Evolutionary conservation across 2,329 filamentous ascomycete genomes (phyloP).

Genomic region (Xylariales sp.): DNA sequence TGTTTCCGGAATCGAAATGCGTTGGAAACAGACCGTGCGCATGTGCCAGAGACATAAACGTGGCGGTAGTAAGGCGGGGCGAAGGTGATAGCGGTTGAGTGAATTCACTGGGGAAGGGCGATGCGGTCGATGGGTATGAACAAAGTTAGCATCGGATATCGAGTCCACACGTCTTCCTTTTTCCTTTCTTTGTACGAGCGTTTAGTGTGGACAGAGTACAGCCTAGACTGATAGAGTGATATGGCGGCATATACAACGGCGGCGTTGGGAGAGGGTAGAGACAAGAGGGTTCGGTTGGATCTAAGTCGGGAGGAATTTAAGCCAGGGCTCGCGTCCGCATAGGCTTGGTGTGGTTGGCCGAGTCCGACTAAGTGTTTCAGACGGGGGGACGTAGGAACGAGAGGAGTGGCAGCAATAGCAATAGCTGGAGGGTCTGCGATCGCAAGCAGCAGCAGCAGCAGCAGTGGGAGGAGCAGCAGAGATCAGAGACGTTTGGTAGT

Average conservation of each 20-base stretch:
- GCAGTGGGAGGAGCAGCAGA: not conserved
- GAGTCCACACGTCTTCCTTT: not conserved
- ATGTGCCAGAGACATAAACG: conserved; percentile 27
- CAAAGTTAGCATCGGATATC: not conserved
- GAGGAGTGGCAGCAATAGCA: conserved; percentile 21
- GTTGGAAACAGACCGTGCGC: conserved; percentile 24
- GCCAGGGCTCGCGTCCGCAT: conserved; percentile 32
- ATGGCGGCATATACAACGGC: conserved; percentile 4
- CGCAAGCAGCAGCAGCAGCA: conserved; percentile 12
- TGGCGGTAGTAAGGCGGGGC: conserved; percentile 3
- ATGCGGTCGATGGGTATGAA: conserved; percentile 9
- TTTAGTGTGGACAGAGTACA: conserved; percentile 3
- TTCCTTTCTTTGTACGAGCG: conserved; percentile 3
- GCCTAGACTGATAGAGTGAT: conserved; percentile 6
- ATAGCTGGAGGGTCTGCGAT: not conserved
- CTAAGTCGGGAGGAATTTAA: conserved; percentile 22
- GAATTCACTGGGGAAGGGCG: conserved; percentile 6
- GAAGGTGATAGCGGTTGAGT: conserved; percentile 14
- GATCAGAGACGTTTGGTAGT: conserved; percentile 3
- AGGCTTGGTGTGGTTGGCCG: conserved; percentile 23
- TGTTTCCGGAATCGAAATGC: conserved; percentile 2
- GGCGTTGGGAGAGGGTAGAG: conserved; percentile 14
- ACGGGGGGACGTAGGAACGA: conserved; percentile 31
- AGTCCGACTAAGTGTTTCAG: conserved; percentile 34
- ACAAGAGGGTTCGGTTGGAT: conserved; percentile 24